Evolutionary conservation across 23 red algal genomes (phyloP).

Genomic region (Cyanidium caldarium): DNA sequence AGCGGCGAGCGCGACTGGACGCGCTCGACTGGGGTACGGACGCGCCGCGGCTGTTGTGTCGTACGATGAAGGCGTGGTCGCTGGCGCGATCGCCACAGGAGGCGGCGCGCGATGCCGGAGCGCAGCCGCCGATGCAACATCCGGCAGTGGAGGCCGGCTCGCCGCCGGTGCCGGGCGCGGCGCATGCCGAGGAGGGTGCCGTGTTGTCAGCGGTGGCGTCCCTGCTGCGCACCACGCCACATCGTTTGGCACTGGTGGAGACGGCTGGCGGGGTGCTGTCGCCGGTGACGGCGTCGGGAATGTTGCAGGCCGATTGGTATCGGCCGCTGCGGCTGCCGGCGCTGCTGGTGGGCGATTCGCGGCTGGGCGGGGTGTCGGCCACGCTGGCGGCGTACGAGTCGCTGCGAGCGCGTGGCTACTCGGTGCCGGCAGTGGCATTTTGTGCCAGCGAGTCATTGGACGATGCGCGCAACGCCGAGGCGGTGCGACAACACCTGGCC

Average conservation of each 20-base stretch:
- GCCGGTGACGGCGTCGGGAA: conserved; percentile 52
- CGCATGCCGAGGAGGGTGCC: too few species aligned
- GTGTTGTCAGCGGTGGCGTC: too few species aligned
- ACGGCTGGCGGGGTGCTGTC: conserved; percentile 83
- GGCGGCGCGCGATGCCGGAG: not conserved
- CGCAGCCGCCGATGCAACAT: not conserved
- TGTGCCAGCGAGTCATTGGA: conserved; percentile 4
- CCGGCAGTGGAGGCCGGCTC: not conserved
- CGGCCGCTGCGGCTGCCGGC: conserved; percentile 52
- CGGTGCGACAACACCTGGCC: conserved; percentile 9
- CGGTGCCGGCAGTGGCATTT: conserved; percentile 43
- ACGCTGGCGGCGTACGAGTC: conserved; percentile 79
- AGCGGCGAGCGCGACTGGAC: too few species aligned
- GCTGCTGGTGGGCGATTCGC: conserved; percentile 57
- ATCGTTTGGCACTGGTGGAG: conserved; percentile 25
- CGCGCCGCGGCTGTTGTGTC: not conserved
- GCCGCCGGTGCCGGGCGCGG: too few species aligned
- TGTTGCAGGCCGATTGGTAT: conserved; percentile 60
- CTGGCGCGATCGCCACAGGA: conserved; percentile 1
- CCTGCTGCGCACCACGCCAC: too few species aligned
- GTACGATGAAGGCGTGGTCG: not conserved
- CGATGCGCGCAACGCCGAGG: conserved; percentile 18
- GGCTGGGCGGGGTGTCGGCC: conserved; percentile 65
- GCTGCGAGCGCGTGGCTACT: conserved; percentile 37
- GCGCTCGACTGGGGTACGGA: too few species aligned